Base-by-base conservation (phyloP, 371 early-diverging fungal species). In the Mucor sp. region DNA sequence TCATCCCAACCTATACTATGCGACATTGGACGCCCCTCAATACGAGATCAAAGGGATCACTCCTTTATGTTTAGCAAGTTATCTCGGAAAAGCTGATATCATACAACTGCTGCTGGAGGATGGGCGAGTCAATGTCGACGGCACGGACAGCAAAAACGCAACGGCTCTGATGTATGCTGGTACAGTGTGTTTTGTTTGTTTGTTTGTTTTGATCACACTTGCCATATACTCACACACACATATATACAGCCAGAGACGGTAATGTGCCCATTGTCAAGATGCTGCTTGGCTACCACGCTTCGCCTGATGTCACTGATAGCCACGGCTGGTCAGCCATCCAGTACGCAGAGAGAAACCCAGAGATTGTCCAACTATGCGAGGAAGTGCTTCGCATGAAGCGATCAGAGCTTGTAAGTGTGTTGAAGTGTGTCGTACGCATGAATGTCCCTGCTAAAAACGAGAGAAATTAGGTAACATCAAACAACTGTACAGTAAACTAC, bases 141-240 rank as follows among this genome's bases (percentile, higher is more conserved):
- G 86, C 0, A 79, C 84, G 2, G 91, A 91, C 59, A 80, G 84
- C 62, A 92, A 91, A 71, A 89, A 89, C 23, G 90, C 92, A 11
- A 89, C 92, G 3, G 87, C 91, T 3, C 67, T 92, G n/a, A 92
- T 92, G 92, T 92, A 90, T 81, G 92, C 92, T 55, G 89, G 90
- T 89, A 86, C 8, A 23, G 39, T 39, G 14, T 53, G n/a, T n/a
- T n/a, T 27, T 53, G 4, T 62, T 28, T 30, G 62, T 62, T 62
- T 44, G 50, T 60, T 62, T 63, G 58, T 50, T 67, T 63, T 53
- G 4, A 12, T 6, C 9, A n/a, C n/a, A n/a, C 0, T 21, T 53
- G n/a, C 15, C 4, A 53, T 15, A 53, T 53, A 53, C 27, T 27
- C 53, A 17, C 17, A 33, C 27, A 21, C 50, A 35, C 30, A 27